Evolutionary conservation across 1,284 basidiomycete species (phyloP).

Genomic region (Jaminaea rosea): DNA sequence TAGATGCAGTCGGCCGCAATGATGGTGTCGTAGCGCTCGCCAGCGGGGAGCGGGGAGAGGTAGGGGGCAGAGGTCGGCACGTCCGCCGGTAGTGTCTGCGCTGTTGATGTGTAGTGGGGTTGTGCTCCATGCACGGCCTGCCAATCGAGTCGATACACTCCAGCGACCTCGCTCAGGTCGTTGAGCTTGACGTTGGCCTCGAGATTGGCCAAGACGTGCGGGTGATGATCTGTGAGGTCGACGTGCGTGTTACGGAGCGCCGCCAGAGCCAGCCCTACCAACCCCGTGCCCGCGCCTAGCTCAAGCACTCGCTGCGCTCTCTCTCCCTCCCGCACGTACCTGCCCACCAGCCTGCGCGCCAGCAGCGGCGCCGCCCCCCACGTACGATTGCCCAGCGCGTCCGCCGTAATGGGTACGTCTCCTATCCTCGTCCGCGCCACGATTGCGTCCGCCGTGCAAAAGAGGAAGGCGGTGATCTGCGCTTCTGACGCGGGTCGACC

Average conservation of each 20-base stretch:
- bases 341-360: slow-evolving; percentile 1
- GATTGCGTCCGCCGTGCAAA: not conserved
- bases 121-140: slow-evolving; percentile 13
- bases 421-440: too few species aligned
- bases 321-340: not conserved
- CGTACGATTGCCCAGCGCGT: slow-evolving; percentile 14
- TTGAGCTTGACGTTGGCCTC: slow-evolving; percentile 20
- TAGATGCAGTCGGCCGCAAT: slow-evolving; percentile 42
- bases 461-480: not conserved
- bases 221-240: slow-evolving; percentile 34
- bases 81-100: slow-evolving; percentile 22
- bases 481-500: not conserved
- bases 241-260: slow-evolving; percentile 4
- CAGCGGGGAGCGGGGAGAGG: not conserved
- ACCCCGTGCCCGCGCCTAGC: slow-evolving; percentile 41
- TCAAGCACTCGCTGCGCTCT: slow-evolving; percentile 21
- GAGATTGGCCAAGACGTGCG: slow-evolving; percentile 31
- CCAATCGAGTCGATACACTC: slow-evolving; percentile 31
- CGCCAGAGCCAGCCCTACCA: slow-evolving; percentile 29
- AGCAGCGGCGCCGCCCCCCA: slow-evolving; percentile 16
- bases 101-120: slow-evolving; percentile 11
- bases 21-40: slow-evolving; percentile 20
- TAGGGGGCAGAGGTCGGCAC: not conserved
- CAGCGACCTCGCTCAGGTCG: slow-evolving; percentile 6
- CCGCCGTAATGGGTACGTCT: slow-evolving; percentile 9